phyloP scores from a whole-genome alignment of 306 rosid genomes.

The Citrullus colocynthis region DNA sequence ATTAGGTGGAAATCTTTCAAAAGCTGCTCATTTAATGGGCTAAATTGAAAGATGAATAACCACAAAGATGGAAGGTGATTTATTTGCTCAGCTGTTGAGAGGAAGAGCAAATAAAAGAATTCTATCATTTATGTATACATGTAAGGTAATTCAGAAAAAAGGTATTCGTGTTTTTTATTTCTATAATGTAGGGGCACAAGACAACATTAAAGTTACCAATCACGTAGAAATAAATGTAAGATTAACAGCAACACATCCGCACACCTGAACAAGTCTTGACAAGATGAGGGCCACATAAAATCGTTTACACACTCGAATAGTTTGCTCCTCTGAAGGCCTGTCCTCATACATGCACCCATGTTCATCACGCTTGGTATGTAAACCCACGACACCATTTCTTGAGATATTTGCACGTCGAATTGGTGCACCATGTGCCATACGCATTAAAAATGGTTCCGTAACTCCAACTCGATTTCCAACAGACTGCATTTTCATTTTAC shows the following conservation, averaged over 20 bases:
- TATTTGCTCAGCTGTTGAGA: background rate
- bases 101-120: background rate
- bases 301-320: constrained; percentile 76
- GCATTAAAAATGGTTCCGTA: constrained; percentile 85
- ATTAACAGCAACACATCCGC: background rate
- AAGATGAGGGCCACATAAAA: constrained; percentile 91
- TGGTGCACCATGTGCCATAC: constrained; percentile 94
- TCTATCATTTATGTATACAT: background rate
- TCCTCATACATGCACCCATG: constrained; percentile 23
- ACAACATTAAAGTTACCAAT: background rate
- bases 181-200: background rate
- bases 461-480: constrained; percentile 94
- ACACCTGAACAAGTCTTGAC: constrained; percentile 88
- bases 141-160: background rate
- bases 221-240: constrained; percentile 5
- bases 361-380: constrained; percentile 28
- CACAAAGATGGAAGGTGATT: background rate
- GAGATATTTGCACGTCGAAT: constrained; percentile 37
- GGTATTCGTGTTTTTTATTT: background rate
- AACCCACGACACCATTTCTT: constrained; percentile 28
- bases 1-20: background rate
- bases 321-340: constrained; percentile 49
- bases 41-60: background rate
- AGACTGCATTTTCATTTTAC: constrained; percentile 39
- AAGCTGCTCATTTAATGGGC: background rate